Conservation (phyloP, 805 yeast species). For the Kuraishia molischiana region DNA sequence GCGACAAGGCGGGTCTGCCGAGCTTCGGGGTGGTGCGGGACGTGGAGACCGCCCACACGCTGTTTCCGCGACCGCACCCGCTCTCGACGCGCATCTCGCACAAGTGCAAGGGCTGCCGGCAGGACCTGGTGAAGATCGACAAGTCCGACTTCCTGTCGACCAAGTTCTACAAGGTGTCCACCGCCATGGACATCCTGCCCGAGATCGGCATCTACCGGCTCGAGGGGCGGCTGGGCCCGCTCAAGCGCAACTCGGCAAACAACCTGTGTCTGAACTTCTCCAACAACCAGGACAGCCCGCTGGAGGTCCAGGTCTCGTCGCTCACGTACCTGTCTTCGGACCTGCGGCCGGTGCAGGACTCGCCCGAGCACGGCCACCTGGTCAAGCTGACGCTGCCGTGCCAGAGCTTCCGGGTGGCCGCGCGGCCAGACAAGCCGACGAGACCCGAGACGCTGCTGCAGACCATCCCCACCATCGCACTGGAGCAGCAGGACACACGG, state of each 20-base stretch:
- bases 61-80: slow-evolving; percentile 11
- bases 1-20: not conserved
- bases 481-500: slow-evolving; percentile 14
- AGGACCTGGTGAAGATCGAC: slow-evolving; percentile 9
- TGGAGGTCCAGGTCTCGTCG: slow-evolving; percentile 8
- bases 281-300: slow-evolving; percentile 5
- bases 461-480: slow-evolving; percentile 19
- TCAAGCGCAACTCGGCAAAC: not conserved
- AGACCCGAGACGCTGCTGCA: slow-evolving; percentile 8
- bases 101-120: slow-evolving; percentile 14
- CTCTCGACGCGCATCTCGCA: slow-evolving; percentile 8
- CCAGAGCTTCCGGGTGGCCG: slow-evolving; percentile 8
- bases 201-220: slow-evolving; percentile 6
- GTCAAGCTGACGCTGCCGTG: slow-evolving; percentile 10
- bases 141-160: slow-evolving; percentile 9
- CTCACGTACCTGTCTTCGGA: slow-evolving; percentile 5
- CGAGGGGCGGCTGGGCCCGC: not conserved
- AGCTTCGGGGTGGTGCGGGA: not conserved
- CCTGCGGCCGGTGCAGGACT: not conserved
- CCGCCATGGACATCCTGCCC: slow-evolving; percentile 15
- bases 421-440: slow-evolving; percentile 6
- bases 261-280: slow-evolving; percentile 8
- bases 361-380: not conserved
- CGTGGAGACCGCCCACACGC: not conserved
- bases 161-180: slow-evolving; percentile 7